Base-by-base conservation (phyloP, 1,284 basidiomycete genomes). In the Apiotrichum veenhuisii region DNA sequence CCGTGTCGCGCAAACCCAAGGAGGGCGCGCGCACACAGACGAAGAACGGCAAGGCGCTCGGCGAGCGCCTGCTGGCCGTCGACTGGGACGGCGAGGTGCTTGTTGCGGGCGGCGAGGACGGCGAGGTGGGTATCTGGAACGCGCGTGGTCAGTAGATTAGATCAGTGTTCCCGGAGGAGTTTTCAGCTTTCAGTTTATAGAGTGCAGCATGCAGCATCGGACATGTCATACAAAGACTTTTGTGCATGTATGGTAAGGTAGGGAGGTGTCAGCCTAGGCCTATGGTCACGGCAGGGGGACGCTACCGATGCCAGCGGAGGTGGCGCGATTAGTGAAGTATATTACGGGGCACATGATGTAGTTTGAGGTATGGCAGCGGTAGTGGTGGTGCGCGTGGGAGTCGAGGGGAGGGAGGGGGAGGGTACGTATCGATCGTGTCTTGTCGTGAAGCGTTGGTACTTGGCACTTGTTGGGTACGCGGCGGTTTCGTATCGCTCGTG, bases 21-120 rank as follows among this genome's bases (percentile, higher is more conserved):
- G 61, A 65, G 55, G 67, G 66, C 26, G 70, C 66, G 61, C 54
- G 72, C 34, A 64, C 66, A 37, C 64, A 67, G 33, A 75, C 66
- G 42, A 75, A 70, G 70, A 75, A 70, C 57, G 73, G 68, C 20
- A 91, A 91, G 72, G 81, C 89, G 0, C 72, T 74, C 44, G 76
- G 76, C 5, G 76, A 77, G 62, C 69, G 76, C 40, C 54, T 77
- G 47, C 69, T 92, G 55, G 81, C 82, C 43, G 79, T 91, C 10
- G 89, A 91, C 70, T 94, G 90, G 91, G 82, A 82, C 42, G 79
- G 79, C 15, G 87, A 87, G 37, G 71, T 90, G 12, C 80, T 91
- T 0, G 87, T 84, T 4, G 82, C 91, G 20, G 90, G 86, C 15
- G 91, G 91, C 0, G 90, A 94, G 76, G 87, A 88, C 52, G 89